Conservation (phyloP, 2,329 filamentous ascomycete genomes). For the Penicillium sp. region DNA sequence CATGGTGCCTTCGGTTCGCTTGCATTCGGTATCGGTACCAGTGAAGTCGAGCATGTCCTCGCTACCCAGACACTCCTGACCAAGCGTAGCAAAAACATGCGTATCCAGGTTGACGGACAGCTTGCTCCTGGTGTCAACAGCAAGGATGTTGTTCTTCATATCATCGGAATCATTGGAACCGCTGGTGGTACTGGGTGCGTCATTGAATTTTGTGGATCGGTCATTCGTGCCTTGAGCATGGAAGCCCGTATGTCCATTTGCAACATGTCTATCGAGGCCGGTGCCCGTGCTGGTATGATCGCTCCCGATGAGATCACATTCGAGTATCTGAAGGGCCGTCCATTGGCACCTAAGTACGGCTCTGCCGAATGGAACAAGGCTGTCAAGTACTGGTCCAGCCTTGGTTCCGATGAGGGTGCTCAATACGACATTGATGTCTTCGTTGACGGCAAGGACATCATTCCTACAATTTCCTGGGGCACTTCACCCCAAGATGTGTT, state of each 20-base stretch:
- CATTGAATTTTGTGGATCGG: constrained; percentile 95
- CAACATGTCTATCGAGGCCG: constrained; percentile 98
- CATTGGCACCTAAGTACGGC: constrained; percentile 78
- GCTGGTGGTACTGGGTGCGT: constrained; percentile 91
- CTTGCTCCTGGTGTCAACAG: constrained; percentile 87
- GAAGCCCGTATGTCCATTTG: constrained; percentile 99
- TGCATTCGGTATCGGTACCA: constrained; percentile 95
- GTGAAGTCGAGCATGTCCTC: constrained; percentile 96
- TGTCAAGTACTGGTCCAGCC: constrained; percentile 77
- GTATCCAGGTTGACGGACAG: constrained; percentile 88
- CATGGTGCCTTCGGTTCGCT: constrained; percentile 94
- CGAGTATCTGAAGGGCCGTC: constrained; percentile 88
- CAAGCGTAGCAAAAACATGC: constrained; percentile 97
- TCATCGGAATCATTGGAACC: constrained; percentile 90
- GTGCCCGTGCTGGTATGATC: constrained; percentile 93
- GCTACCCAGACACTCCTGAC: constrained; percentile 95
- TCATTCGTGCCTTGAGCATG: constrained; percentile 85
- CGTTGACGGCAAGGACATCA: constrained; percentile 88
- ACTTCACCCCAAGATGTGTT: constrained; percentile 94
- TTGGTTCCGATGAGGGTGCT: constrained; percentile 82
- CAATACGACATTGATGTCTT: constrained; percentile 86
- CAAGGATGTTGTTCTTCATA: constrained; percentile 91
- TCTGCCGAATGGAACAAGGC: constrained; percentile 89
- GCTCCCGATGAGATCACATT: constrained; percentile 92
- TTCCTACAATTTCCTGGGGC: constrained; percentile 93